Base-by-base conservation (phyloP, 192 early-diverging fungal species). In the Obelidium mucronatum region DNA sequence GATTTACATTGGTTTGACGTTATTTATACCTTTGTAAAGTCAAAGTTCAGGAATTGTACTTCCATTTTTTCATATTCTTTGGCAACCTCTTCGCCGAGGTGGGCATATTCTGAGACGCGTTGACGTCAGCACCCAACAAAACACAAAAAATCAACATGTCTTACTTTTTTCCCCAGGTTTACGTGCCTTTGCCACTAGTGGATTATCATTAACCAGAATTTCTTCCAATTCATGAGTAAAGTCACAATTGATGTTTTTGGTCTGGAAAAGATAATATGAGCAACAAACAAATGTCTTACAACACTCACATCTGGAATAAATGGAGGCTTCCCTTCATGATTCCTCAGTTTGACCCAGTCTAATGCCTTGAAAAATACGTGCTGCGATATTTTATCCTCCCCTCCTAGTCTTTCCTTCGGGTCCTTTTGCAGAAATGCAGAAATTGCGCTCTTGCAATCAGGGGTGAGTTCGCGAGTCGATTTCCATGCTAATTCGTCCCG, bases 131-230 rank as follows among this genome's bases (percentile, higher is more conserved):
- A 19, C 58, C 8, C 8, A 22, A 13, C 22, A 51, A 8, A 22
- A 51, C 22, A 13, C 48, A 51, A 22, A 51, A 13, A 22, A 51
- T 22, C 34, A 3, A 39, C 58, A 3, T n/a, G 6, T 6, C 44
- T 67, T 17, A 72, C 69, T 72, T 28, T 58, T 72, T 36, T 72
- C 69, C 22, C 69, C 69, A 28, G 69, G 69, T 73, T 87, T 87
- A 6, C 89, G 86, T 44, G 91, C 90, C 71, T 91, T 92, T 24
- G 89, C 91, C 26, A 93, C 91, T n/a, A 98, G 89, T 0, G 97
- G 97, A 73, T 68, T 97, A 40, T 97, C 96, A 78, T 99, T 95
- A n/a, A 99, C 81, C 40, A 99, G 81, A 36, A 99, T 88, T 76
- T 99, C 97, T 74, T 99, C 96, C 26, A 99, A 81, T 56, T 99